These are phyloP conservation scores for Debaryomyces singareniensis DNA, from an alignment of 1,139 yeast species.

Conservation along the genomic window DNA sequence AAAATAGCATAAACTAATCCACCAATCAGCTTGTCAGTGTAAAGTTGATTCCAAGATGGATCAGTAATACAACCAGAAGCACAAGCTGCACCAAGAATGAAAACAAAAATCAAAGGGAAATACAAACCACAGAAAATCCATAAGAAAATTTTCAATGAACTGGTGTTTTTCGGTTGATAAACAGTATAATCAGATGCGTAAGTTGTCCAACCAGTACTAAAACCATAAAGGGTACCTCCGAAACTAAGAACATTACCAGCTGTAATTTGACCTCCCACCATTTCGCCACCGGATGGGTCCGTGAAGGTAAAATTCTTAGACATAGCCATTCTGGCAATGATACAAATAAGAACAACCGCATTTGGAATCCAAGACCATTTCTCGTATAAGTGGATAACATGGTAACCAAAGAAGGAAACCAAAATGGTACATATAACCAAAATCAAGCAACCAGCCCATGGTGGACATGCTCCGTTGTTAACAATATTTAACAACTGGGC, in stretches of 20 bases:
- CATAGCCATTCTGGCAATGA: constrained; percentile 70
- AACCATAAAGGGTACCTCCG: constrained; percentile 83
- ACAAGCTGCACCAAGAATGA: constrained; percentile 84
- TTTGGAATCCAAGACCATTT: constrained; percentile 89
- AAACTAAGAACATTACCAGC: constrained; percentile 79
- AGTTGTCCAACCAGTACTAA: constrained; percentile 94
- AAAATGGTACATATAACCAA: constrained; percentile 62
- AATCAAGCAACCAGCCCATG: constrained; percentile 87
- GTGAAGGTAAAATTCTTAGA: constrained; percentile 53
- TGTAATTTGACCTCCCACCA: constrained; percentile 47
- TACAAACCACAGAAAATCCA: constrained; percentile 59
- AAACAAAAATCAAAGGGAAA: constrained; percentile 63
- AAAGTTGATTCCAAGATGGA: constrained; percentile 45
- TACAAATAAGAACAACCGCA: constrained; percentile 60
- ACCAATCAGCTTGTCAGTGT: constrained; percentile 58
- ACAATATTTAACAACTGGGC: constrained; percentile 80
- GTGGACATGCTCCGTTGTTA: constrained; percentile 65
- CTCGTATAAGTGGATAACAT: constrained; percentile 74
- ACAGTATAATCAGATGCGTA: constrained; percentile 91
- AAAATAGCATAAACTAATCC: constrained; percentile 76
- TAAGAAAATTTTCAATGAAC: constrained; percentile 52
- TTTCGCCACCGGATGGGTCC: constrained; percentile 43
- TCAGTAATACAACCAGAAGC: constrained; percentile 55
- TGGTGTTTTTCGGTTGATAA: constrained; percentile 64
- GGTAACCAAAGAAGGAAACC: constrained; percentile 84